Evolutionary conservation across 2,329 filamentous ascomycete genomes (phyloP).

Genomic region (Nothomitra cinnamomea): DNA sequence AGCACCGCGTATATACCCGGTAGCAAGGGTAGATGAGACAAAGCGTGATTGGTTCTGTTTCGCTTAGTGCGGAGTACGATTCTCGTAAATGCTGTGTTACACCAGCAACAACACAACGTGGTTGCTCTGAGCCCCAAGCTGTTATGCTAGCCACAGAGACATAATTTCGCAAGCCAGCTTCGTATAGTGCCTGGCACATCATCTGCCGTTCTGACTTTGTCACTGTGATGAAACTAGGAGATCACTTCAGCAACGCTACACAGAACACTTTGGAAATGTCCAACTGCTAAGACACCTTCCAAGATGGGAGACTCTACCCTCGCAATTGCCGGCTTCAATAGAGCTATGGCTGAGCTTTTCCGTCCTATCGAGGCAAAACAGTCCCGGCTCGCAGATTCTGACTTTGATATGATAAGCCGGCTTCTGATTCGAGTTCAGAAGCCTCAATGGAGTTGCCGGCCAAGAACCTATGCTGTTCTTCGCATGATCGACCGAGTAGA

Average conservation of each 20-base stretch:
- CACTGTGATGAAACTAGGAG: neutral
- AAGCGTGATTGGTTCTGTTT: no score
- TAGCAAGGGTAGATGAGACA: no score
- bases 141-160: no score
- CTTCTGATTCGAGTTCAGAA: neutral
- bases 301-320: neutral
- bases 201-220: neutral
- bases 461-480: neutral
- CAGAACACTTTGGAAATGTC: neutral
- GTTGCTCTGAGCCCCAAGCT: no score
- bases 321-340: neutral
- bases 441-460: neutral
- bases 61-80: no score
- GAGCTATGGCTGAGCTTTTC: neutral
- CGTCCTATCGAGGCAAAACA: neutral
- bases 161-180: neutral
- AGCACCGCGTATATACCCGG: no score
- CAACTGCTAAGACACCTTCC: neutral
- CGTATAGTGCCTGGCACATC: neutral
- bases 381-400: neutral
- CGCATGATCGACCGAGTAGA: neutral
- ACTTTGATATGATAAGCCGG: neutral
- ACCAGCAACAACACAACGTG: no score
- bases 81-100: no score
- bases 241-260: neutral